Percentiles rank a stretch among this genome's conserved stretches.
These are phyloP conservation scores for Mortierella sp. DNA, from an alignment of 371 early-diverging fungal genomes.

Conservation along the genomic window DNA sequence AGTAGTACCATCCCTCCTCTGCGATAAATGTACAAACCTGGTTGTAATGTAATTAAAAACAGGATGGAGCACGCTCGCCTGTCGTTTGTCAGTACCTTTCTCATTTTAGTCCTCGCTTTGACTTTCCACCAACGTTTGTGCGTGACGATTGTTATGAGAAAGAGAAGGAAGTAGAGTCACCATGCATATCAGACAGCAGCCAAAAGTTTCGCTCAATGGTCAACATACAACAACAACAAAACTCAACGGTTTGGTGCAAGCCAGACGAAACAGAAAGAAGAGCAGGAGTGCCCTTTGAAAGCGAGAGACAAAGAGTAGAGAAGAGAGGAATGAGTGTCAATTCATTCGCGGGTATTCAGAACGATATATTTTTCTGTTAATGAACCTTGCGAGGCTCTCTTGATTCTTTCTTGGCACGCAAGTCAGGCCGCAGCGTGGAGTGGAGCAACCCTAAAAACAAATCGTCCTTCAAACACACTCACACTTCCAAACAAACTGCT, in stretches of 20 bases:
- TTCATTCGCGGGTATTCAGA: conserved; percentile 5
- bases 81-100: background rate
- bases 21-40: background rate
- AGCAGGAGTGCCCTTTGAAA: background rate
- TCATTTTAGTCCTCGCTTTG: background rate
- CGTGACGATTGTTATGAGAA: background rate
- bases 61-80: background rate
- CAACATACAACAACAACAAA: no score
- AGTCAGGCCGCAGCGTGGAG: conserved; percentile 28
- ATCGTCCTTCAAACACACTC: background rate
- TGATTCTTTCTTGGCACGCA: conserved; percentile 12
- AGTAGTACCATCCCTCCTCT: background rate
- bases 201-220: no score
- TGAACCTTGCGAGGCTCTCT: background rate
- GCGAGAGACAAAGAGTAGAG: background rate
- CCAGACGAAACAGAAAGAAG: background rate
- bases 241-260: background rate
- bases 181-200: no score
- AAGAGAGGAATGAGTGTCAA: background rate
- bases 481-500: background rate
- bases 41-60: background rate
- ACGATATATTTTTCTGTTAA: background rate
- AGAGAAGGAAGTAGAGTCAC: background rate
- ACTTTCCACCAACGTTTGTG: background rate
- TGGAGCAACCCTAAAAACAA: conserved; percentile 26